Evolutionary conservation across 2,329 filamentous ascomycete genomes (phyloP).

Genomic region (Lasiodiplodia sp.): DNA sequence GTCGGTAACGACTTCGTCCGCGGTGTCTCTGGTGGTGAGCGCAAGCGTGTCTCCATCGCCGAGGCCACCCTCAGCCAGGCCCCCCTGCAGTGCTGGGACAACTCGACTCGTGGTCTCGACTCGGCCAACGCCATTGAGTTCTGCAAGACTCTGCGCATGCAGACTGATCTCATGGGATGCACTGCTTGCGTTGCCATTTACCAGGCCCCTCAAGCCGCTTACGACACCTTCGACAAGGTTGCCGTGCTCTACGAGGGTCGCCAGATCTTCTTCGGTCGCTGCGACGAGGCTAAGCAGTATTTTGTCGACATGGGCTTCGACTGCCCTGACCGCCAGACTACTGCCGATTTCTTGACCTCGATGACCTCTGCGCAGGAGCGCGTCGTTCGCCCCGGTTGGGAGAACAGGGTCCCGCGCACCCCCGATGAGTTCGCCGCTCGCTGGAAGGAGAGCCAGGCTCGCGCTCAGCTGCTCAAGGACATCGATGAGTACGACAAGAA

Average conservation of each 20-base stretch:
- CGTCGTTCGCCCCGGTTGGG: constrained; percentile 47
- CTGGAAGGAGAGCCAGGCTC: constrained; percentile 60
- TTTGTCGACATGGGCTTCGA: constrained; percentile 73
- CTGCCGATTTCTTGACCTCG: constrained; percentile 76
- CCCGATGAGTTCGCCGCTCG: constrained; percentile 50
- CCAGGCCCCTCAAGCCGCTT: constrained; percentile 71
- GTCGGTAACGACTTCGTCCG: constrained; percentile 77
- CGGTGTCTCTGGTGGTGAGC: constrained; percentile 74
- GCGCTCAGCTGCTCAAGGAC: constrained; percentile 46
- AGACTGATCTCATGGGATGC: constrained; percentile 67
- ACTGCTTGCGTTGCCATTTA: constrained; percentile 74
- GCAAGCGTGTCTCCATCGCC: constrained; percentile 78
- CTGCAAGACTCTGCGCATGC: constrained; percentile 68
- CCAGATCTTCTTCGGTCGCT: constrained; percentile 73
- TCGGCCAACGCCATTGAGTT: constrained; percentile 75
- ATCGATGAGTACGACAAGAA: constrained; percentile 50
- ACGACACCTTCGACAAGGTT: constrained; percentile 73
- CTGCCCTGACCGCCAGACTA: constrained; percentile 71
- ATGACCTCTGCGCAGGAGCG: constrained; percentile 61
- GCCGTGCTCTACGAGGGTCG: constrained; percentile 69
- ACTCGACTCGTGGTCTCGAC: constrained; percentile 73
- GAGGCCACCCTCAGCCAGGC: constrained; percentile 71
- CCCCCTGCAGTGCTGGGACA: constrained; percentile 73
- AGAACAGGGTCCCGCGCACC: constrained; percentile 48
- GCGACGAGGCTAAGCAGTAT: constrained; percentile 68